Conservation (phyloP, 768 basidiomycete species). For the Boletus pseudo-olivaceus region DNA sequence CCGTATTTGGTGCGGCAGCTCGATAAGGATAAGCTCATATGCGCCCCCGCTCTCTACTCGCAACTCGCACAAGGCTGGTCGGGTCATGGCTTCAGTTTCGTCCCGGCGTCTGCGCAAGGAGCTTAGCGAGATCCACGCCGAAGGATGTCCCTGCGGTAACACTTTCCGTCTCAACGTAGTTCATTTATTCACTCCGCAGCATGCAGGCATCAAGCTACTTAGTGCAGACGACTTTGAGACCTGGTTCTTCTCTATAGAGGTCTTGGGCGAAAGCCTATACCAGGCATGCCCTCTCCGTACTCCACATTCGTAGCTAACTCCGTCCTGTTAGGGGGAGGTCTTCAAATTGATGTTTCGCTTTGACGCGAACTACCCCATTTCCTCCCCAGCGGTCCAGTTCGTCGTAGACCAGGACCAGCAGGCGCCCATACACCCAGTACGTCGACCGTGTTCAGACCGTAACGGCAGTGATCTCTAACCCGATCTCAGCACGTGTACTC, state of each 20-base stretch:
- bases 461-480: constrained; percentile 8
- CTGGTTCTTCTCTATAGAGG: constrained; percentile 78
- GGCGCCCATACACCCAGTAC: constrained; percentile 78
- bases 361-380: constrained; percentile 79
- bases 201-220: constrained; percentile 65
- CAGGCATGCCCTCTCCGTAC: constrained; percentile 39
- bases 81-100: constrained; percentile 59
- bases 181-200: constrained; percentile 1
- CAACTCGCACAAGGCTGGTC: constrained; percentile 15
- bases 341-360: constrained; percentile 82
- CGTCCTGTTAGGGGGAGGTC: constrained; percentile 57
- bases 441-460: constrained; percentile 25
- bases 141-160: constrained; percentile 66
- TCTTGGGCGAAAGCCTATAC: constrained; percentile 82
- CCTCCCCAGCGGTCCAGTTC: constrained; percentile 85
- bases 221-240: constrained; percentile 73
- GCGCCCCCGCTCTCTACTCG: not conserved
- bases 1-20: constrained; percentile 28
- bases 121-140: constrained; percentile 59
- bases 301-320: not conserved
- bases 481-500: constrained; percentile 75
- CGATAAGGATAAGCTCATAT: constrained; percentile 4
- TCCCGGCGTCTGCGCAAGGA: constrained; percentile 68
- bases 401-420: constrained; percentile 60
- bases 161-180: not conserved